Base-by-base conservation (phyloP, 139 green algal species). In the Picochlorum sp. region DNA sequence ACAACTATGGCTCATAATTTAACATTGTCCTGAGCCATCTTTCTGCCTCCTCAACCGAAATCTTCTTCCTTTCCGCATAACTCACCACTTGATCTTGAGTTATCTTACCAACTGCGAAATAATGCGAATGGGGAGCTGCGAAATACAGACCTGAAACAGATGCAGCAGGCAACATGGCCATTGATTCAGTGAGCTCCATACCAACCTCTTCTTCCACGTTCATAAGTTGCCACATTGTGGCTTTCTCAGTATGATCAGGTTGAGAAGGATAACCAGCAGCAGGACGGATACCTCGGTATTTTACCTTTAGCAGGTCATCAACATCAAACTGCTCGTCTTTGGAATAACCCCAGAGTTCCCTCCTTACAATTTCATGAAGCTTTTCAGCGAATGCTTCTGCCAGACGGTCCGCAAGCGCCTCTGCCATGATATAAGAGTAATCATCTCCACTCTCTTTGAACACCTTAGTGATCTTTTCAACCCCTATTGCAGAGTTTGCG, bases 91-190 rank as follows among this genome's bases (percentile, higher is more conserved):
- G 86, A 63, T 98, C 92, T 36, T 82, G 25, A 1, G 80, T 90
- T 74, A 99, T 95, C 81, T 98, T 97, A 60, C 92, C 92, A 33
- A 98, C 92, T 0, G 91, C 89, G 77, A 99, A 99, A 83, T 99
- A 99, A 33, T 85, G 70, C 28, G 70, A 78, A 62, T 64, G 71
- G 13, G 80, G 81, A 45, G 69, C 77, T 13, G 64, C 92, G 78
- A 98, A 99, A 72, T 94, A 95, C n/a, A 99, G 79, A 22, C 92
- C 92, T 18, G 72, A 88, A 5, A 99, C 92, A 1, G 72, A 81
- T 5, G 92, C 92, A 0, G 92, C 88, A 0, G 92, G 92, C 65
- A 92, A 70, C 92, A 99, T 99, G 51, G 92, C 92, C 50, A 97
- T 75, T 20, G 75, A 87, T 71, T 99, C 92, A 1, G 92, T 99